phyloP scores from a whole-genome alignment of 129 eudicot genomes.

The Solidago caesia region DNA sequence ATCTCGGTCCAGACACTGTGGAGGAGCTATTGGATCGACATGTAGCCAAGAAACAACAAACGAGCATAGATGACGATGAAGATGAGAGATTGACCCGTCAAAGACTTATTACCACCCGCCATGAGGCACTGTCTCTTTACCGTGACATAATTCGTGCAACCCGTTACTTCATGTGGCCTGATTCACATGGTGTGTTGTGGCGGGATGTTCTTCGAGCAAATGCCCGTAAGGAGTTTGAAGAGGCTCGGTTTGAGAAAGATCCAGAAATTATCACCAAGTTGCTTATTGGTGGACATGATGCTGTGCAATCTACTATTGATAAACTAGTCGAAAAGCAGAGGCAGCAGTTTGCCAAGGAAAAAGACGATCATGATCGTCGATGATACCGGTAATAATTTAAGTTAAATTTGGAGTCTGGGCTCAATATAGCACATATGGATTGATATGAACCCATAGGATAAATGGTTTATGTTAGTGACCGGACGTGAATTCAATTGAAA shows the following conservation, averaged over 20 bases:
- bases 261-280: slow-evolving; percentile 74
- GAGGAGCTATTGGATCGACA: slow-evolving; percentile 92
- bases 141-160: slow-evolving; percentile 86
- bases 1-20: slow-evolving; percentile 80
- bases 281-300: slow-evolving; percentile 80
- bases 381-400: slow-evolving; percentile 36
- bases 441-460: too few relatives aligned
- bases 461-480: too few relatives aligned
- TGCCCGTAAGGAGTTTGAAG: slow-evolving; percentile 89
- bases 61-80: slow-evolving; percentile 46
- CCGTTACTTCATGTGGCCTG: slow-evolving; percentile 80
- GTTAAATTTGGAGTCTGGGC: background rate
- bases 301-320: slow-evolving; percentile 80
- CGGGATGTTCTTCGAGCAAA: slow-evolving; percentile 77
- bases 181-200: slow-evolving; percentile 69
- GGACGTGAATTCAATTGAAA: too few relatives aligned
- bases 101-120: slow-evolving; percentile 74
- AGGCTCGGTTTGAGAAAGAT: slow-evolving; percentile 81
- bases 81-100: slow-evolving; percentile 57
- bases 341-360: slow-evolving; percentile 73
- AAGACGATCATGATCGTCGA: slow-evolving; percentile 38
- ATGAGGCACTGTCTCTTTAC: slow-evolving; percentile 81
- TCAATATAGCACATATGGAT: too few relatives aligned
- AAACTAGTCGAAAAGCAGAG: slow-evolving; percentile 84
- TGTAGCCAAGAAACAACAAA: slow-evolving; percentile 55